Percentiles rank a stretch among this genome's conserved stretches.
Conservation (phyloP, 306 rosid species). For the Dalbergia cochinchinensis region DNA sequence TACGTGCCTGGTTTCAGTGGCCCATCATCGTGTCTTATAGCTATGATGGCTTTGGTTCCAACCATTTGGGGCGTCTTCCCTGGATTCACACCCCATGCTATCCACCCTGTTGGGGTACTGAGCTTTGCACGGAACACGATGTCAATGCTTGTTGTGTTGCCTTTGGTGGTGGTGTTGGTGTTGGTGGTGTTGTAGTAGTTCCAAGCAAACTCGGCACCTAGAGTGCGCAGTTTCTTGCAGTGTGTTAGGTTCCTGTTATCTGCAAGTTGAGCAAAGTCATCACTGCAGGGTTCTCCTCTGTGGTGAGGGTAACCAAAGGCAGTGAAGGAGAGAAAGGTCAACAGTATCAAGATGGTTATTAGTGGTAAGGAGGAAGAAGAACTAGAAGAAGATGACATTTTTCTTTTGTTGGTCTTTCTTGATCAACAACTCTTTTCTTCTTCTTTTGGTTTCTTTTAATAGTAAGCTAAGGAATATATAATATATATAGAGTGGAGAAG, state of each 20-base stretch:
- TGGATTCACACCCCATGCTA: constrained; percentile 90
- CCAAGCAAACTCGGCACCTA: constrained; percentile 78
- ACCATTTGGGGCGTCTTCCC: constrained; percentile 64
- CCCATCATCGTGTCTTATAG: constrained; percentile 34
- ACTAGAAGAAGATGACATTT: neutral
- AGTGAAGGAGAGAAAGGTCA: neutral
- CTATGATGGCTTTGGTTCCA: constrained; percentile 81
- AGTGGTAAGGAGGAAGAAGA: neutral
- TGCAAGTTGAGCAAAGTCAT: neutral
- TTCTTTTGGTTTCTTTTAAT: neutral
- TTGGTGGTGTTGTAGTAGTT: neutral
- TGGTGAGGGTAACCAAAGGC: neutral
- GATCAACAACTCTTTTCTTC: neutral
- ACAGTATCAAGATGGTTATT: neutral
- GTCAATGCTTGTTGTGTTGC: constrained; percentile 10
- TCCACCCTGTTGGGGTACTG: constrained; percentile 47
- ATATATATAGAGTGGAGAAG: neutral
- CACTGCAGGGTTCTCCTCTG: neutral
- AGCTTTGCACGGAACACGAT: constrained; percentile 57
- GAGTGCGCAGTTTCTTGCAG: constrained; percentile 67
- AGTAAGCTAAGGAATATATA: neutral
- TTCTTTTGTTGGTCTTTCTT: neutral
- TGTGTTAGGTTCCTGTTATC: neutral
- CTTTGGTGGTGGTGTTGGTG: neutral
- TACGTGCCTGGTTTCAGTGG: constrained; percentile 30